Base-by-base conservation (phyloP, 2,329 filamentous ascomycete species). In the Claviceps pusilla region DNA sequence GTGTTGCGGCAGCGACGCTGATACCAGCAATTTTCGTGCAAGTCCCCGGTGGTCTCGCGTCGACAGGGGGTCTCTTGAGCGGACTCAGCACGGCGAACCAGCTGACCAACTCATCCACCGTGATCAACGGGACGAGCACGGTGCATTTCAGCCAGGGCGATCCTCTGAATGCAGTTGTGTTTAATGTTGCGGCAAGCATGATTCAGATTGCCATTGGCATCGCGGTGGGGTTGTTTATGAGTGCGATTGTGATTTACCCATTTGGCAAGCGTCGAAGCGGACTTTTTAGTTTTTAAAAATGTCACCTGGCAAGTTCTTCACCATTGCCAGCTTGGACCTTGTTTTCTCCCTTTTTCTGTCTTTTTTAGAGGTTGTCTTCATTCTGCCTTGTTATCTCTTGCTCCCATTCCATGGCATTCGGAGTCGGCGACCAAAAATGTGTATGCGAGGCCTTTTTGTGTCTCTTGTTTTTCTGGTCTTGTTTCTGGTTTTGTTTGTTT, bases 151-250 rank as follows among this genome's bases (percentile, higher is more conserved):
- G 59, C 1, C 53, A 60, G 11, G 61, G 55, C 11, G 57, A 59
- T 6, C 57, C 58, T 35, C 57, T 64, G 24, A 69, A 71, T 56
- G 66, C 65, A 5, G 65, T 73, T 31, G 67, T 73, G 5, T 75
- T 73, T 57, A 69, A 70, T 29, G 71, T 75, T 11, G 73, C 72
- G 12, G 73, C 70, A 1, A 73, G 70, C 35, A 76, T 77, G 74
- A 73, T 76, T 43, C 73, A 77, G 61, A 75, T 76, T 54, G 74
- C 74, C 14, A 75, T 76, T 57, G 74, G 74, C 14, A 76, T 77
- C 51, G 74, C 74, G 6, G 71, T 76, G 11, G 74, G 74, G 3
- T 63, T 77, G 7, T 77, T 77, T 56, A 61, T 77, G 57, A 74
- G 73, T 55, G 73, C 74, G 2, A 61, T 77, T 37, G 61, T 76